A percentile compares a stretch with the other conserved stretches of the same genome.
These are phyloP conservation scores for Rosa multiflora DNA, from an alignment of 306 rosid genomes.

Conservation along the genomic window DNA sequence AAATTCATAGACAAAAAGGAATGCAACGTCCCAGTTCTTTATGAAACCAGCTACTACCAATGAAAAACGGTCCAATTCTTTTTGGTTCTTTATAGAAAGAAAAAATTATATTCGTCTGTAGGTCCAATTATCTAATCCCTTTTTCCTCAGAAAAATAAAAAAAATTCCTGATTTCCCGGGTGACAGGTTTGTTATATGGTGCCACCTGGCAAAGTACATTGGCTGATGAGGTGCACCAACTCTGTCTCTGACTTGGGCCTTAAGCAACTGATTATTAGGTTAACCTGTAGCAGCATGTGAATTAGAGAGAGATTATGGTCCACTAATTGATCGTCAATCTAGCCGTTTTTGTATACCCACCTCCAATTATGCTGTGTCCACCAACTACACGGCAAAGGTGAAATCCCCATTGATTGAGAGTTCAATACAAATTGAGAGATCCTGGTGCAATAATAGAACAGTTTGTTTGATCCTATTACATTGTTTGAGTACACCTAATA, in stretches of 20 bases:
- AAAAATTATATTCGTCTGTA: neutral
- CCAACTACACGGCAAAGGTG: neutral
- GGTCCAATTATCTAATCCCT: neutral
- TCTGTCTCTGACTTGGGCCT: conserved; percentile 20
- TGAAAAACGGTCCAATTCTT: neutral
- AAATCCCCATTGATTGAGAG: neutral
- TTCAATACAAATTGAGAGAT: neutral
- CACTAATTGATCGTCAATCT: neutral
- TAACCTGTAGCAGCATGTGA: conserved; percentile 13
- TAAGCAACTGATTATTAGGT: neutral
- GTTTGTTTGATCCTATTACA: neutral
- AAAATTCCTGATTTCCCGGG: neutral
- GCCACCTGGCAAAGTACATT: conserved; percentile 11
- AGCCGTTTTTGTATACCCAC: neutral
- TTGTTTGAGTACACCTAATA: neutral
- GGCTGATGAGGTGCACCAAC: neutral
- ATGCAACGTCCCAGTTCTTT: neutral
- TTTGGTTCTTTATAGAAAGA: neutral
- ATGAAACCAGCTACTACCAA: neutral
- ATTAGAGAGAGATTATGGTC: neutral
- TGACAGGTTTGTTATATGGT: neutral
- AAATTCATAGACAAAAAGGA: neutral
- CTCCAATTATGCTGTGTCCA: neutral
- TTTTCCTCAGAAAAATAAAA: neutral
- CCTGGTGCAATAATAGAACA: neutral